Evolutionary conservation across 306 rosid genomes (phyloP).

Genomic region (Cajanus cajan): DNA sequence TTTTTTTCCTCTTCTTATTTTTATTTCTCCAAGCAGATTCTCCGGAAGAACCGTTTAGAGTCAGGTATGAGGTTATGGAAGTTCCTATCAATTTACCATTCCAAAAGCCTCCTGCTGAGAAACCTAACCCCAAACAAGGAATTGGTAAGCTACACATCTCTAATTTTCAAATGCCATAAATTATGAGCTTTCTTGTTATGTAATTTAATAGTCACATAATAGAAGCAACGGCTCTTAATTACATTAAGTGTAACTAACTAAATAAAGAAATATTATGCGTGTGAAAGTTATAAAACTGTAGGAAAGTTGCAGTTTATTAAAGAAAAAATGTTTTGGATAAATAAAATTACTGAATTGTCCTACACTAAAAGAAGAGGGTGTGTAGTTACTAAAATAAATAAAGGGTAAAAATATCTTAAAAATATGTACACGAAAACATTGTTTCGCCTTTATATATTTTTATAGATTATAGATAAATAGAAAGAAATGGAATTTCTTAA

Average conservation of each 20-base stretch:
- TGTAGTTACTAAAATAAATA: no score
- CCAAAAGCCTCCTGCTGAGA: conserved; percentile 93
- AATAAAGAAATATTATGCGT: no score
- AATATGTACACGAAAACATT: no score
- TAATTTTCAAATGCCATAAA: background rate
- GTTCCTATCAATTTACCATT: conserved; percentile 80
- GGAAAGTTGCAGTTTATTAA: no score
- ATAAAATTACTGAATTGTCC: no score
- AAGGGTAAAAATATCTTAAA: no score
- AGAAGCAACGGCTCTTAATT: background rate
- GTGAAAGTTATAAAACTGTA: no score
- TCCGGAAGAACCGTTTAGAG: conserved; percentile 75
- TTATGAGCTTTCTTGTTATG: conserved; percentile 11
- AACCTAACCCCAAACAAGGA: conserved; percentile 99
- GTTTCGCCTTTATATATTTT: no score
- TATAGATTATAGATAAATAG: background rate
- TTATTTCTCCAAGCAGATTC: conserved; percentile 47
- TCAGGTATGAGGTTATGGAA: conserved; percentile 82
- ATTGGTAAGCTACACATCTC: conserved; percentile 60
- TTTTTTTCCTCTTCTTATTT: background rate
- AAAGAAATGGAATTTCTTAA: conserved; percentile 4
- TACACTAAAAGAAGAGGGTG: no score
- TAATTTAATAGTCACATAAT: background rate
- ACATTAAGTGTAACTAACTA: no score
- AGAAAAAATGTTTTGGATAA: no score